Evolutionary conservation across 192 early-diverging fungal genomes (phyloP).

Genomic region (Globomyces pollinis-pini): DNA sequence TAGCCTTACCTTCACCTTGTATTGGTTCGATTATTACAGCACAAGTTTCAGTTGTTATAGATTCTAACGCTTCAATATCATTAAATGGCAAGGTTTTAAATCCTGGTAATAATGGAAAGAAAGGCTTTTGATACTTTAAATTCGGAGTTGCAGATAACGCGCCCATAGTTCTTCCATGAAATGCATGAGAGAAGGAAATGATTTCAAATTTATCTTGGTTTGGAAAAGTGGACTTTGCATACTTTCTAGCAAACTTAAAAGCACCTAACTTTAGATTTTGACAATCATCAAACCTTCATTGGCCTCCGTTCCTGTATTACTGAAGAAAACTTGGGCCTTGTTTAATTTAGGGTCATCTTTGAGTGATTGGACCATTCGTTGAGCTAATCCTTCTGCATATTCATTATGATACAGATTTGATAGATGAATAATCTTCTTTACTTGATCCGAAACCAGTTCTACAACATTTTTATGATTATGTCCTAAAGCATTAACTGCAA

Average conservation of each 20-base stretch:
- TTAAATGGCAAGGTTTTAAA: constrained; percentile 68
- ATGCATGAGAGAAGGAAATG: constrained; percentile 83
- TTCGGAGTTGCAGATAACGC: constrained; percentile 91
- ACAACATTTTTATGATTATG: constrained; percentile 75
- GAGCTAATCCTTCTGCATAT: constrained; percentile 73
- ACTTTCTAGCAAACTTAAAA: constrained; percentile 92
- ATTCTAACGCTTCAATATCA: constrained; percentile 50
- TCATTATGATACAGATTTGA: constrained; percentile 91
- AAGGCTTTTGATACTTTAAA: constrained; percentile 92
- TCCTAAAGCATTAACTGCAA: constrained; percentile 89
- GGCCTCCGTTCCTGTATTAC: constrained; percentile 96
- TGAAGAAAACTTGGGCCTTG: constrained; percentile 77
- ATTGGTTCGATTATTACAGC: constrained; percentile 94
- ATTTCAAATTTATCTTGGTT: constrained; percentile 58
- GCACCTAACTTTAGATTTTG: constrained; percentile 47
- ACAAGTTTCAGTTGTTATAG: constrained; percentile 72
- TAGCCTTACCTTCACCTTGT: constrained; percentile 95
- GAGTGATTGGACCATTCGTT: constrained; percentile 60
- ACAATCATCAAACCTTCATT: constrained; percentile 87
- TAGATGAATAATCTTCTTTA: constrained; percentile 72
- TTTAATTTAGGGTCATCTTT: constrained; percentile 16
- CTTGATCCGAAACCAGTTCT: constrained; percentile 71
- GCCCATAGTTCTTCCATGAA: constrained; percentile 96
- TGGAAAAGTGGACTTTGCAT: constrained; percentile 54
- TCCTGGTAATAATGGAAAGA: constrained; percentile 83